A percentile compares a stretch with the other conserved stretches of the same genome.
phyloP scores from a whole-genome alignment of 257 asterid genomes.

The Fraxinus pennsylvanica region DNA sequence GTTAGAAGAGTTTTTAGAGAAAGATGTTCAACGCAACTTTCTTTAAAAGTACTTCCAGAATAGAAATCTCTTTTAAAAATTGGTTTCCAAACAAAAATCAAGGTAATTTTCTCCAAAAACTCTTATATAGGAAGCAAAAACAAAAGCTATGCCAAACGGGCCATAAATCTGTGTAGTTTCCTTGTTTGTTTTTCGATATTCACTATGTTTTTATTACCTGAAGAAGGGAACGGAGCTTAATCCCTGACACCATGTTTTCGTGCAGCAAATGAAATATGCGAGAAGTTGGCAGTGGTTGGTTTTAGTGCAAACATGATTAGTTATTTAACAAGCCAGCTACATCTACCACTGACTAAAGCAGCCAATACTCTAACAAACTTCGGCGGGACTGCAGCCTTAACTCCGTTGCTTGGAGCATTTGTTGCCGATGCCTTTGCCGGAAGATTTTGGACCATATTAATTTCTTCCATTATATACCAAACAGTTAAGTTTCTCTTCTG shows the following conservation, averaged over 20 bases:
- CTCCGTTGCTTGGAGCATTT: slow-evolving; percentile 80
- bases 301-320: slow-evolving; percentile 73
- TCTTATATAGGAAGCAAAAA: too few relatives aligned
- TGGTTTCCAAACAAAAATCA: too few relatives aligned
- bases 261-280: slow-evolving; percentile 85
- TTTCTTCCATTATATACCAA: slow-evolving; percentile 80
- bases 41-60: too few relatives aligned
- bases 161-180: not conserved
- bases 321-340: slow-evolving; percentile 67
- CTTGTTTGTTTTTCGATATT: not conserved
- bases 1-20: too few relatives aligned
- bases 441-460: slow-evolving; percentile 77
- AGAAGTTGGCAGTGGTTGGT: slow-evolving; percentile 89
- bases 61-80: too few relatives aligned
- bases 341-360: slow-evolving; percentile 75
- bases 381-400: slow-evolving; percentile 78
- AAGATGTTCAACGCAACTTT: too few relatives aligned
- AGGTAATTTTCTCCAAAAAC: too few relatives aligned
- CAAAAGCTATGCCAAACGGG: too few relatives aligned
- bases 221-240: not conserved
- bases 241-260: not conserved
- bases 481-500: slow-evolving; percentile 39
- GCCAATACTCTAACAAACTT: slow-evolving; percentile 87
- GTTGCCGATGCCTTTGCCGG: slow-evolving; percentile 81
- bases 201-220: not conserved